Evolutionary conservation across 1,284 basidiomycete genomes (phyloP).

Genomic region (Coriolopsis trogii): DNA sequence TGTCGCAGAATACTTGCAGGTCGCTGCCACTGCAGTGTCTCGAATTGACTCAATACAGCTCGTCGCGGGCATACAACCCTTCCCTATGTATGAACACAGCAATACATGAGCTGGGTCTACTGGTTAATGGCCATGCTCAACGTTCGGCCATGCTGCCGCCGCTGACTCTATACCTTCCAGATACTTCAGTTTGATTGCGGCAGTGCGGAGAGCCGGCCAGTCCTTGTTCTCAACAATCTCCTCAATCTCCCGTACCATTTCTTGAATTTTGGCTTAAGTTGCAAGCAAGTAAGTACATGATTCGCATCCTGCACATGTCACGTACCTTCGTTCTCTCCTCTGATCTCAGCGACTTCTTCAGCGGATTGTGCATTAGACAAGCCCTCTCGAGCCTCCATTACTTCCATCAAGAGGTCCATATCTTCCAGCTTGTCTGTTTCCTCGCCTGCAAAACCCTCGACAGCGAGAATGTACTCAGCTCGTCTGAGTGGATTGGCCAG

Average conservation of each 20-base stretch:
- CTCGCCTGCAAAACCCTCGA: slow-evolving; percentile 59
- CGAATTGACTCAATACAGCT: neutral
- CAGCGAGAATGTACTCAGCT: slow-evolving; percentile 71
- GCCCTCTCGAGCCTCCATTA: slow-evolving; percentile 83
- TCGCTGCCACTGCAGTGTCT: too few species aligned
- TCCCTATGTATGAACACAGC: neutral
- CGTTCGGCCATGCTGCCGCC: slow-evolving; percentile 50
- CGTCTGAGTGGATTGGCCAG: slow-evolving; percentile 67
- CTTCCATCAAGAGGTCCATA: slow-evolving; percentile 70
- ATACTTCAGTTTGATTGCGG: slow-evolving; percentile 78
- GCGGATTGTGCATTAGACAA: slow-evolving; percentile 67
- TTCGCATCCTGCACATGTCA: slow-evolving; percentile 9
- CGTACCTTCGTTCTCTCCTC: slow-evolving; percentile 65
- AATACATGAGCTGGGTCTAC: neutral
- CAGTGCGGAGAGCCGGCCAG: slow-evolving; percentile 59
- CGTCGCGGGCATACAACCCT: neutral
- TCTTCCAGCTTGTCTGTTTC: slow-evolving; percentile 84
- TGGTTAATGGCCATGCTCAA: slow-evolving; percentile 21
- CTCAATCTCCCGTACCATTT: slow-evolving; percentile 51
- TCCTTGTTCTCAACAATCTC: slow-evolving; percentile 53
- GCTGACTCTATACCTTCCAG: slow-evolving; percentile 75
- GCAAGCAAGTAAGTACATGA: slow-evolving; percentile 1
- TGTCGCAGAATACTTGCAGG: too few species aligned
- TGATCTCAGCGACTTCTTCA: slow-evolving; percentile 55
- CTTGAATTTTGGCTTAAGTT: slow-evolving; percentile 54